Conservation (phyloP, 345 rosid species). For the Pugionium cornutum region DNA sequence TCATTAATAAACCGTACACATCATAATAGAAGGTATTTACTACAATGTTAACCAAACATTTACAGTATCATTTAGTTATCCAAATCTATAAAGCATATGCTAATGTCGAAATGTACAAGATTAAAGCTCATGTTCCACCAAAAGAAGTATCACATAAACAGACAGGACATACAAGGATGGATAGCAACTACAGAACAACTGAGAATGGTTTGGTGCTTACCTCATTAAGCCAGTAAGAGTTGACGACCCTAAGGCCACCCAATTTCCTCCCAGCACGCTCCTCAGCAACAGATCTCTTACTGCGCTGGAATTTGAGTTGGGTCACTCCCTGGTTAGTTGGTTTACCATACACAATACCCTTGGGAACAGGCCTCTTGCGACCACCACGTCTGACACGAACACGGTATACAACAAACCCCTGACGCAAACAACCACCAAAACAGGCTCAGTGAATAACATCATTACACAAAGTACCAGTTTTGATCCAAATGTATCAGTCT, state of each 20-base stretch:
- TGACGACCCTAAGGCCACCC: conserved; percentile 73
- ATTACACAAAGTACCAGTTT: not conserved
- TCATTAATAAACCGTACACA: not conserved
- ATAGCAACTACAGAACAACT: not conserved
- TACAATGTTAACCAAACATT: no score
- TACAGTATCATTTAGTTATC: no score
- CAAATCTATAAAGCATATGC: not conserved
- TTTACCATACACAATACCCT: conserved; percentile 48
- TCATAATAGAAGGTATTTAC: no score
- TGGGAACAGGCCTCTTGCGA: conserved; percentile 81
- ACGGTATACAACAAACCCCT: conserved; percentile 80
- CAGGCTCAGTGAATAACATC: no score
- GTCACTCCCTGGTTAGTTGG: conserved; percentile 91
- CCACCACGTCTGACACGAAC: conserved; percentile 55
- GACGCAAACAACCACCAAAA: not conserved
- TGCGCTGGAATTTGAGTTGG: conserved; percentile 76
- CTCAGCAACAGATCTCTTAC: conserved; percentile 85
- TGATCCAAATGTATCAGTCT: conserved; percentile 31
- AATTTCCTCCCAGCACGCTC: conserved; percentile 78
- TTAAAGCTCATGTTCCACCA: not conserved
- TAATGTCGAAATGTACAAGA: not conserved
- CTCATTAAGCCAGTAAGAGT: conserved; percentile 91
- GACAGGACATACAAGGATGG: not conserved
- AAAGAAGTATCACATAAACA: not conserved
- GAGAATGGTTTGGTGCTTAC: conserved; percentile 22